Conservation (phyloP, 1,284 basidiomycete species). For the Ganoderma boninense region DNA sequence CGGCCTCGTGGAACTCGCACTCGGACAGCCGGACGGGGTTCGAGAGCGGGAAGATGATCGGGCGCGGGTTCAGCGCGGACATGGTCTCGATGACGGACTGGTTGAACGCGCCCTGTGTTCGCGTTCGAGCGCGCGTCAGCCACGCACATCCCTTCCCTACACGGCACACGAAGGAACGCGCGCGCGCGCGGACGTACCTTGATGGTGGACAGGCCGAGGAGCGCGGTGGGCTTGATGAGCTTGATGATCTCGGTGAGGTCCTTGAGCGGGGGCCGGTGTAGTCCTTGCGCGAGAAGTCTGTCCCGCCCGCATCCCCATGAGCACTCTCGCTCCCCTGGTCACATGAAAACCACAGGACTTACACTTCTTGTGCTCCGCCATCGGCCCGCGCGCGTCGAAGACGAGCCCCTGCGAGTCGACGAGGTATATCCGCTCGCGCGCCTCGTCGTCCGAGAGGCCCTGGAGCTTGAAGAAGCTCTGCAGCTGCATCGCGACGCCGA, state of each 20-base stretch:
- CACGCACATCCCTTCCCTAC: constrained; percentile 5
- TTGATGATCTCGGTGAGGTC: constrained; percentile 84
- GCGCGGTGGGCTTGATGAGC: constrained; percentile 90
- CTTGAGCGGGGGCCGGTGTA: constrained; percentile 81
- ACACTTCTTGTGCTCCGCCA: constrained; percentile 89
- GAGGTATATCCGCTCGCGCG: constrained; percentile 82
- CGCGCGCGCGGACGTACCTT: constrained; percentile 49
- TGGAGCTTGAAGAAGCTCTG: constrained; percentile 88
- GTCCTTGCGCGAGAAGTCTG: constrained; percentile 85
- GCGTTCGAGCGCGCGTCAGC: constrained; percentile 14
- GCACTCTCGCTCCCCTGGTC: no score
- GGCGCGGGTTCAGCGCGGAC: constrained; percentile 86
- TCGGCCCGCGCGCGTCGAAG: constrained; percentile 71
- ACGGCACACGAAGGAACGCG: constrained; percentile 6
- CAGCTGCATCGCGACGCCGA: constrained; percentile 91
- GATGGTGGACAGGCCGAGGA: constrained; percentile 92
- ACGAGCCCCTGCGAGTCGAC: constrained; percentile 91
- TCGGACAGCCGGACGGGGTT: constrained; percentile 91
- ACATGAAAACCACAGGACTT: no score
- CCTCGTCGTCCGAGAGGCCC: constrained; percentile 81
- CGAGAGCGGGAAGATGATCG: constrained; percentile 96
- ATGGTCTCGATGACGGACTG: constrained; percentile 82
- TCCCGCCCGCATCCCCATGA: no score
- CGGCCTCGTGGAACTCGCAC: constrained; percentile 87
- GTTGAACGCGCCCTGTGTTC: constrained; percentile 74